Percentiles rank a stretch among this genome's conserved stretches.
phyloP scores from a whole-genome alignment of 129 eudicot species.

The Scalesia atractyloides region DNA sequence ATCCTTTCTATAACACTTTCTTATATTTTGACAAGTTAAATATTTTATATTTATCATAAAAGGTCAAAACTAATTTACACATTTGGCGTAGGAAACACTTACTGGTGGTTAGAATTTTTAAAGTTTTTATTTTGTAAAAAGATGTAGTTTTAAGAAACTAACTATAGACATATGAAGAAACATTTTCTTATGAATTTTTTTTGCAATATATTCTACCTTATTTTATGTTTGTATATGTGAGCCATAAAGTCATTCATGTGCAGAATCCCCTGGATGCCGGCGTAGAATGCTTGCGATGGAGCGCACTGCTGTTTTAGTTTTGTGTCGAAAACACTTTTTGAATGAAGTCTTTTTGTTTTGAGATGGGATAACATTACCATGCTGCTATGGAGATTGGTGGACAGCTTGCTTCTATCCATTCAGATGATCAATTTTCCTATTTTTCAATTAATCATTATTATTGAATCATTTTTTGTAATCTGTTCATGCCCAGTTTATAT shows the following conservation, averaged over 20 bases:
- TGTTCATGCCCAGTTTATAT: slow-evolving; percentile 18
- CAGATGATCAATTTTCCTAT: slow-evolving; percentile 13
- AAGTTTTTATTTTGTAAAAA: too few species aligned
- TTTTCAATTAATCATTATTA: slow-evolving; percentile 7
- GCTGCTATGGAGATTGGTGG: slow-evolving; percentile 21
- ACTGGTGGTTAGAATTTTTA: too few species aligned
- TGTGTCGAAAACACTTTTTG: slow-evolving; percentile 13
- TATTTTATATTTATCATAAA: too few species aligned
- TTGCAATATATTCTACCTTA: neutral
- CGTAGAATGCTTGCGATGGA: slow-evolving; percentile 11
- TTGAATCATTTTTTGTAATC: slow-evolving; percentile 21
- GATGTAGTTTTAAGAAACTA: too few species aligned
- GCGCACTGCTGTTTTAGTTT: slow-evolving; percentile 22
- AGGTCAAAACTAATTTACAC: too few species aligned
- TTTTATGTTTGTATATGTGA: slow-evolving; percentile 4
- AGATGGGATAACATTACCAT: neutral
- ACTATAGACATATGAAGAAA: too few species aligned
- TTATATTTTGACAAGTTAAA: too few species aligned
- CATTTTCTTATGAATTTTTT: too few species aligned
- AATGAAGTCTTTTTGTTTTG: slow-evolving; percentile 16
- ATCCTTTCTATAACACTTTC: too few species aligned
- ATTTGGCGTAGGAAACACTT: too few species aligned
- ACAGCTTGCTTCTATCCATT: slow-evolving; percentile 24
- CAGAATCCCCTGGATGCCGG: slow-evolving; percentile 9
- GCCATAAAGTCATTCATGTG: neutral